Evolutionary conservation across 208 protist species (phyloP), one percentile per base, ranked within the genome.

Genomic region (Leishmania braziliensis): DNA sequence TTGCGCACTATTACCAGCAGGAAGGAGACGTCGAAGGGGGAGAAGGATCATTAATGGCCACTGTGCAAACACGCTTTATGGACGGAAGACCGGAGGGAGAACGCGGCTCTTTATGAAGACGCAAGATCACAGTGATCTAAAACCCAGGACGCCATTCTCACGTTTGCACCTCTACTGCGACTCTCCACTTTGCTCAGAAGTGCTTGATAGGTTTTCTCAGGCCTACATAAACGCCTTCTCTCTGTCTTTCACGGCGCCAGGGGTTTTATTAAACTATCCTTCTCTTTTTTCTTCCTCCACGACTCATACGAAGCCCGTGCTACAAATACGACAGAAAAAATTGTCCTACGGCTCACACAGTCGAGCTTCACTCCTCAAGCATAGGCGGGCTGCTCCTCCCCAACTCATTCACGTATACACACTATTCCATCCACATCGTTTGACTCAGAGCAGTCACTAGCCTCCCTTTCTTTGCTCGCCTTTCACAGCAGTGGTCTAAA

Each of bases 331-430:
- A 8, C 62, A 46, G 48, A 18, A 53, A 73, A 73, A 51, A 29
- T 2, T 26, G 0, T 9, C 20, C 5, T 73, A 20, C 69, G 53
- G 26, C 23, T 73, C 46, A 73, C 69, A 33, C 69, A 73, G 33
- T 73, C 69, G 69, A 73, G 3, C 26, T 54, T 53, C 23, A 73
- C 9, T 29, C 69, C 69, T 51, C 69, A 6, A 73, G 36, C 69
- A 73, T 48, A 29, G 20, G 69, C 43, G 51, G 53, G 73, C 14
- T 48, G 53, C 63, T 77, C 63, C 73, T 36, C 14, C 62, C 16
- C 63, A 43, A 66, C 58, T 29, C 75, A 29, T 70, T 75, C 20
- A 70, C 39, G 16, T 56, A 62, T 79, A 68, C 46, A 48, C 39
- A 50, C 51, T 43, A n/a, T 46, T 3, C 39, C 10, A 63, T 66